Evolutionary conservation across 2,329 filamentous ascomycete species (phyloP).

Genomic region (Didymella keratinophila): DNA sequence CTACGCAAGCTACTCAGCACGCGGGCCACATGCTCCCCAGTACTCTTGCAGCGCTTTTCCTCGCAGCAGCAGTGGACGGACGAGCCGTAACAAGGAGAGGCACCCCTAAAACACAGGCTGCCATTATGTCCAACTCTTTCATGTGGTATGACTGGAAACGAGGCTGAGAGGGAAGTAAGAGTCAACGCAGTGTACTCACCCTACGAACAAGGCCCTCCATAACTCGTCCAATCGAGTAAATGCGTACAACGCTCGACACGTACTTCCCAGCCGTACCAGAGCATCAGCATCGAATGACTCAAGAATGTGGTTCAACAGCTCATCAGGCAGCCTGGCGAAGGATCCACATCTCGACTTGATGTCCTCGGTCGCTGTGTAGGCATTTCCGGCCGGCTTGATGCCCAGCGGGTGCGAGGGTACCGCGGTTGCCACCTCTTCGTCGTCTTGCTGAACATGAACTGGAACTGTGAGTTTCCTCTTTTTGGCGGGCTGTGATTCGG

Average conservation of each 20-base stretch:
- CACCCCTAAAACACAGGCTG: neutral
- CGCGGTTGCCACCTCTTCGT: conserved; percentile 57
- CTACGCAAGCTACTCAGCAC: neutral
- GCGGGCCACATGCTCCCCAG: neutral
- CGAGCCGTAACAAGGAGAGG: conserved; percentile 1
- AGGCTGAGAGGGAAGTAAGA: conserved; percentile 11
- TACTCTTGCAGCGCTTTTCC: neutral
- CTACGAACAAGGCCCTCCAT: conserved; percentile 85
- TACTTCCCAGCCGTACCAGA: conserved; percentile 72
- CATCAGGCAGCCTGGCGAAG: conserved; percentile 78
- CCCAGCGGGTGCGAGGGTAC: conserved; percentile 83
- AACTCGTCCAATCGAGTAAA: conserved; percentile 85
- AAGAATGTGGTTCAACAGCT: conserved; percentile 76
- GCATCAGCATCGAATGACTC: conserved; percentile 73
- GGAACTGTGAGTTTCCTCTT: conserved; percentile 42
- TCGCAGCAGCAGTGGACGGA: too few species aligned
- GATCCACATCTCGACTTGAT: conserved; percentile 71
- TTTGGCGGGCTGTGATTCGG: conserved; percentile 48
- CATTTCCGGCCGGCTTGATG: conserved; percentile 87
- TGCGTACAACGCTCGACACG: conserved; percentile 86
- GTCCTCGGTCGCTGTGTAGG: conserved; percentile 70
- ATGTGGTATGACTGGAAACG: conserved; percentile 3
- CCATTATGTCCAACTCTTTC: neutral
- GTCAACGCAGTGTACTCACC: conserved; percentile 67
- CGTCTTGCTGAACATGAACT: conserved; percentile 30